phyloP scores from a whole-genome alignment of 768 basidiomycete species.

The Daedaleopsis nitida region DNA sequence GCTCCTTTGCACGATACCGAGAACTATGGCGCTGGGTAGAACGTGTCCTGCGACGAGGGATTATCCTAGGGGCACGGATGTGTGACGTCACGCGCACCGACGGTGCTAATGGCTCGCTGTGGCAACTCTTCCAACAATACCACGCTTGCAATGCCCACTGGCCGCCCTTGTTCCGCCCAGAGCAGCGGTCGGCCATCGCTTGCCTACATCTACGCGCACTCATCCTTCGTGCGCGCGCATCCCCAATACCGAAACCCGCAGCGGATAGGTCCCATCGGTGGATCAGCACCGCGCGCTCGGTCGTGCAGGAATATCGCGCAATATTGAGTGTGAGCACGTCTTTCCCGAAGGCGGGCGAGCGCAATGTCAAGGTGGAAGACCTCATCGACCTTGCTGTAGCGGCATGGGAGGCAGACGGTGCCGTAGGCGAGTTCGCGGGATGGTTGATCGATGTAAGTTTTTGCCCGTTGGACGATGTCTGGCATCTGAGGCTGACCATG shows the following conservation, averaged over 20 bases:
- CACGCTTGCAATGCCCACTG: slow-evolving; percentile 64
- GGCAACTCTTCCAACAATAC: slow-evolving; percentile 67
- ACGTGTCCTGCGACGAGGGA: slow-evolving; percentile 77
- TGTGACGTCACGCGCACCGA: slow-evolving; percentile 39
- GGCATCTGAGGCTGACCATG: neutral
- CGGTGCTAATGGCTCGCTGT: slow-evolving; percentile 46
- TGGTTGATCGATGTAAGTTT: slow-evolving; percentile 79
- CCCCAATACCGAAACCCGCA: slow-evolving; percentile 26
- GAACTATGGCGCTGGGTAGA: slow-evolving; percentile 91
- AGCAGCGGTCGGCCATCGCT: slow-evolving; percentile 70
- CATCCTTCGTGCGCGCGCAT: slow-evolving; percentile 43
- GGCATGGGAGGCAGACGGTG: slow-evolving; percentile 78
- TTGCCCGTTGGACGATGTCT: too few species aligned
- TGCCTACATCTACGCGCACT: slow-evolving; percentile 76
- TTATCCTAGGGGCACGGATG: slow-evolving; percentile 60
- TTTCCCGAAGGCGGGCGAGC: slow-evolving; percentile 83
- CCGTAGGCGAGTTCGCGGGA: slow-evolving; percentile 59
- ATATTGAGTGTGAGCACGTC: slow-evolving; percentile 67
- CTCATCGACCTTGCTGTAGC: slow-evolving; percentile 81
- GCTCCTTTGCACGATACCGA: slow-evolving; percentile 64
- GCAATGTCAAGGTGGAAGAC: slow-evolving; percentile 78
- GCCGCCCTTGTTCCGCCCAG: slow-evolving; percentile 78
- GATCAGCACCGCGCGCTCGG: slow-evolving; percentile 63
- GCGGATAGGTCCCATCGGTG: slow-evolving; percentile 48
- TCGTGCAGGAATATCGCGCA: slow-evolving; percentile 71